Evolutionary conservation across 75 land plant species (phyloP), one percentile per base, ranked within the genome.

Genomic region (Pinus tabuliformis): DNA sequence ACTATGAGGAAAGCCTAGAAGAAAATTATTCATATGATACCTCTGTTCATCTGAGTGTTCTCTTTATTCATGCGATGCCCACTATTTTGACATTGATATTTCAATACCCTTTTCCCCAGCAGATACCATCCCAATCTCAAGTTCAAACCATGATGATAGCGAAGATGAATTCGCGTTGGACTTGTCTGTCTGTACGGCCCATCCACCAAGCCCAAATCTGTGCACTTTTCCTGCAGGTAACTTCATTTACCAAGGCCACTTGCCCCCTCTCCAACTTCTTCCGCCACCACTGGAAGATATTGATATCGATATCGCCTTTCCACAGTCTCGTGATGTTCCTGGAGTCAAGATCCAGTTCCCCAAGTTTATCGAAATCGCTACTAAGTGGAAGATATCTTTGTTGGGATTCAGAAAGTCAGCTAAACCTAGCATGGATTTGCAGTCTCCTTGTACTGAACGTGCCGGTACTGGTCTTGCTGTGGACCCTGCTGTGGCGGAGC

Each of bases 51-150:
- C 45, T 6, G 62, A n/a, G 24, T 61, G 26, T 63, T 1, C 17
- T 33, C 16, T 16, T 33, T 13, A 80, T 74, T n/a, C 54, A 57
- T 88, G 86, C 58, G 92, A 85, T 6, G 91, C 89, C 21, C 82
- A 87, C 22, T 90, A 85, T 80, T 87, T 90, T 42, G 92, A 90
- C 71, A 75, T 90, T 49, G 92, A 90, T 75, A 85, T 87, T 66
- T 33, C 89, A 37, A 72, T 82, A 18, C 84, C 79, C 14, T 78
- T 75, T 45, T 58, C 81, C 92, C 81, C 80, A 83, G 75, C 86
- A 73, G 52, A 26, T 80, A 21, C 52, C 73, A 30, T 56, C 57
- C 81, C 57, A 28, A 20, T 57, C 1, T 49, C 11, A 7, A 52
- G 54, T 63, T 16, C 59, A 73, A 73, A 59, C 3, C 70, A 70